These are phyloP conservation scores for Blastobotrys proliferans DNA, from an alignment of 1,139 yeast species.

Conservation along the genomic window DNA sequence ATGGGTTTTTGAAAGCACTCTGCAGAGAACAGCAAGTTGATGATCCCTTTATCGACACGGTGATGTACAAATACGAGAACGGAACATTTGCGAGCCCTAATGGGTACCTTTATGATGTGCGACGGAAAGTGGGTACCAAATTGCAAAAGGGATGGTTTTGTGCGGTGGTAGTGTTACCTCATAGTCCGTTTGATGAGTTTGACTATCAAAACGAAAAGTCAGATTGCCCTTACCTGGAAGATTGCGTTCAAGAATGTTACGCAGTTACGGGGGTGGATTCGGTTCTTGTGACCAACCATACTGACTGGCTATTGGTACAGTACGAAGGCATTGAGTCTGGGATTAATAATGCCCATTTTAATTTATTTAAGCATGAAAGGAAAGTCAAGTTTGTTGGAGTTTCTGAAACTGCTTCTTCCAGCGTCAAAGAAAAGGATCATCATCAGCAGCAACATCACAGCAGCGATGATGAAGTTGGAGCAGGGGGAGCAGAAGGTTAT, in stretches of 20 bases:
- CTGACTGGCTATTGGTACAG: background rate
- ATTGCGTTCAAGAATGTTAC: conserved; percentile 9
- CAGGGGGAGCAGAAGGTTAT: background rate
- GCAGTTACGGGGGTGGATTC: conserved; percentile 8
- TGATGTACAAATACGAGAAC: conserved; percentile 8
- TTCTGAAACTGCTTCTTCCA: background rate
- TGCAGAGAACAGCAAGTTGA: conserved; percentile 8
- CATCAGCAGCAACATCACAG: background rate
- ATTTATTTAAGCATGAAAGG: background rate
- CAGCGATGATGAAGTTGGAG: background rate
- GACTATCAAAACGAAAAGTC: background rate
- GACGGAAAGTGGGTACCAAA: background rate
- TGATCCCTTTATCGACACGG: conserved; percentile 2
- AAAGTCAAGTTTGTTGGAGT: conserved; percentile 4
- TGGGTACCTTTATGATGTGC: conserved; percentile 7
- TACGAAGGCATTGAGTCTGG: conserved; percentile 8
- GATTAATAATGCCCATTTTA: background rate
- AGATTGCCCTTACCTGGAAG: conserved; percentile 4
- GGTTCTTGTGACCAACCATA: conserved; percentile 6
- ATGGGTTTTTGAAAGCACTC: conserved; percentile 7
- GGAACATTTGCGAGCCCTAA: conserved; percentile 9
- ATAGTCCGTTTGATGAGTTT: conserved; percentile 7
- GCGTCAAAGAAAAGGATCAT: background rate
- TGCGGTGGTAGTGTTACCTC: conserved; percentile 7
- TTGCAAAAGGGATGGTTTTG: conserved; percentile 9